Conservation (phyloP, 108 stramenopile genomes). For the Schizochytrium sp. region DNA sequence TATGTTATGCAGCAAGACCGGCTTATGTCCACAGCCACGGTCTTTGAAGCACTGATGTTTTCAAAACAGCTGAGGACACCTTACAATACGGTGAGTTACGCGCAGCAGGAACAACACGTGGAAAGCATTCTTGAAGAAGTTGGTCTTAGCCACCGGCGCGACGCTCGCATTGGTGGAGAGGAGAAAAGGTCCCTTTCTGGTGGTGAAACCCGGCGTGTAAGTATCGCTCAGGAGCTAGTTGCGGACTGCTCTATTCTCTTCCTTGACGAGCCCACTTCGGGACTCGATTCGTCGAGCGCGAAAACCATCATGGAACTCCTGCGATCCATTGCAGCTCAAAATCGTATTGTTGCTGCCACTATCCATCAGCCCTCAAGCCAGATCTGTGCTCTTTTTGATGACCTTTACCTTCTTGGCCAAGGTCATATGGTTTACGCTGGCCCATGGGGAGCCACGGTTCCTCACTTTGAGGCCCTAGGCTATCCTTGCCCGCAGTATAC, state of each 20-base stretch:
- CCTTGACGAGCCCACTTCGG: constrained; percentile 47
- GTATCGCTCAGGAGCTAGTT: constrained; percentile 39
- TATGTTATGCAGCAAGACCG: constrained; percentile 57
- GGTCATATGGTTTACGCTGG: constrained; percentile 42
- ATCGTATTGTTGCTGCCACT: constrained; percentile 53
- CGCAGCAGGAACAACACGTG: background rate
- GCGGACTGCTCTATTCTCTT: constrained; percentile 17
- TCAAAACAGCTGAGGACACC: constrained; percentile 44
- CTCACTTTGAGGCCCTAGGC: constrained; percentile 3
- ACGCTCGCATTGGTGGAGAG: constrained; percentile 20
- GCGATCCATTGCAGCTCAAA: background rate
- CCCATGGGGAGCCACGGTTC: background rate
- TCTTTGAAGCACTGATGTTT: constrained; percentile 55
- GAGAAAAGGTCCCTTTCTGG: constrained; percentile 45
- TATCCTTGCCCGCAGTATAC: constrained; percentile 33
- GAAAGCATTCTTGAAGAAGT: constrained; percentile 25
- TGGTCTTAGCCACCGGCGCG: background rate
- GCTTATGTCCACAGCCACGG: constrained; percentile 35
- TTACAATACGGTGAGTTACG: constrained; percentile 5
- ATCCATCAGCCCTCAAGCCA: constrained; percentile 48
- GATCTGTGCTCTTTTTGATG: constrained; percentile 37
- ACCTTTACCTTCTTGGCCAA: background rate
- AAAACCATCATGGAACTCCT: constrained; percentile 25
- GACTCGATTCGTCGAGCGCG: constrained; percentile 42
- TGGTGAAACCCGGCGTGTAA: constrained; percentile 34